Base-by-base conservation (phyloP, 306 rosid genomes). In the Malus asiatica region DNA sequence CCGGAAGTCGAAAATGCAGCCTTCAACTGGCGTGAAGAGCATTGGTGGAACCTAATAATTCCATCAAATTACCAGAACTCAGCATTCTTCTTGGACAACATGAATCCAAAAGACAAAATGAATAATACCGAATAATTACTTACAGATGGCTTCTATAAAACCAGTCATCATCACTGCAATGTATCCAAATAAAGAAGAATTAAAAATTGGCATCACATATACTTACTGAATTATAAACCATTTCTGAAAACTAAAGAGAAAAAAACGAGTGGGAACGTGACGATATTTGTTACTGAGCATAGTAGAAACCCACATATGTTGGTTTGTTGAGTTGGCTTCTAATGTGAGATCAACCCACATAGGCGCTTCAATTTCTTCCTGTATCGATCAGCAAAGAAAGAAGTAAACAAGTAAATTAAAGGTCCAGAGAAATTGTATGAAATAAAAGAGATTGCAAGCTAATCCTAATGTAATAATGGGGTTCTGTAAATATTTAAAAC, bases 351-450 rank as follows among this genome's bases (percentile, higher is more conserved):
- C 93, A 55, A 75, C 84, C 97, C 98, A 93, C 96, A 87, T 80
- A 48, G 96, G 98, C 60, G 98, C 96, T 72, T 93, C 97, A 77
- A 89, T 85, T 42, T 89, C 88, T 71, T 91, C 92, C 93, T 89
- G 87, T 23, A 74, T 46, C 81, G 82, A 60, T 68, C 78, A 77
- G 14, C 78, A 74, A 75, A n/a, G 67, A 74, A 30, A 72, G 66
- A 77, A 58, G 25, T 23, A 68, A 63, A 63, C 16, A 29, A 23
- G n/a, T 62, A 27, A 62, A 14, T 62, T 5, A 4, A 14, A 29
- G 68, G 44, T 20, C 68, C 68, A 63, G 22, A 72, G 44, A 22
- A 72, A 38, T n/a, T 13, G 73, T 20, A 71, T 30, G 44, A 42
- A 42, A 52, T 18, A 23, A 25, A 61, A 61, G 35, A 25, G 66